These are phyloP conservation scores for Corylus avellana DNA, from an alignment of 306 rosid species.

Conservation along the genomic window DNA sequence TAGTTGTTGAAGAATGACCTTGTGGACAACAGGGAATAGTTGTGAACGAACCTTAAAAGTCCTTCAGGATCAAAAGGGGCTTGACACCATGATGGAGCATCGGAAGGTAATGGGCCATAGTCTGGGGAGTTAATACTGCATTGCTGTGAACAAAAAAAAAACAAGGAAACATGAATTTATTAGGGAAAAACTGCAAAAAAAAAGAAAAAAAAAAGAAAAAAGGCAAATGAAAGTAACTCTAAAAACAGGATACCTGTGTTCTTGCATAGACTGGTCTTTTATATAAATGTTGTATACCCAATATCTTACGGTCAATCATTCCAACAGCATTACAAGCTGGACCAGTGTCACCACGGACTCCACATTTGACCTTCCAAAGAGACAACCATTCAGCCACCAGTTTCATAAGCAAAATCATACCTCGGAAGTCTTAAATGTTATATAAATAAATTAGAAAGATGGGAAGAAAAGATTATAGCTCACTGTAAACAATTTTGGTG, in stretches of 20 bases:
- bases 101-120: slow-evolving; percentile 79
- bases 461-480: slow-evolving; percentile 31
- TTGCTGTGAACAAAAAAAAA: slow-evolving; percentile 44
- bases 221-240: background rate
- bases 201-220: background rate
- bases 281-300: slow-evolving; percentile 75
- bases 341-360: slow-evolving; percentile 72
- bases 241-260: slow-evolving; percentile 46
- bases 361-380: slow-evolving; percentile 77
- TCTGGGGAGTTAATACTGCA: slow-evolving; percentile 88
- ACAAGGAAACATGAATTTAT: background rate
- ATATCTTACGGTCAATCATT: slow-evolving; percentile 78
- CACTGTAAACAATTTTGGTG: slow-evolving; percentile 63
- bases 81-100: slow-evolving; percentile 98
- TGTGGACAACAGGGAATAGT: background rate
- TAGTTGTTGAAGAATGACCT: slow-evolving; percentile 11
- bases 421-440: background rate
- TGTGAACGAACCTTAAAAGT: slow-evolving; percentile 60
- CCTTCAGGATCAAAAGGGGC: slow-evolving; percentile 99
- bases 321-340: slow-evolving; percentile 91
- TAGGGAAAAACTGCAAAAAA: background rate
- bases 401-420: background rate
- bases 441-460: background rate
- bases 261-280: slow-evolving; percentile 71
- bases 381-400: slow-evolving; percentile 15